Evolutionary conservation across 1,139 yeast species (phyloP), one percentile per base, ranked within the genome.

Genomic region (Candida tetrigidarum): DNA sequence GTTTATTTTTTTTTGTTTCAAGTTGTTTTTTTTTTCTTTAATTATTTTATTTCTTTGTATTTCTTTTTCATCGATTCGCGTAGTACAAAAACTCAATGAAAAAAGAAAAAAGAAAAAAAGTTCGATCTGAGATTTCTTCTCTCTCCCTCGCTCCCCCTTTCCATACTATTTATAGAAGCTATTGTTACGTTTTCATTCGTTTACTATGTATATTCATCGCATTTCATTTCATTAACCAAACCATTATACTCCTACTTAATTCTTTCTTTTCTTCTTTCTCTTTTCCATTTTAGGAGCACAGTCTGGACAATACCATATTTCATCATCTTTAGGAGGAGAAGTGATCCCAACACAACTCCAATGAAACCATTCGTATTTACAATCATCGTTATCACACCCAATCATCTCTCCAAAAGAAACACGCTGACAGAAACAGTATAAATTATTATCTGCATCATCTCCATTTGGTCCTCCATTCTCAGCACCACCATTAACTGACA

Each of bases 401-500:
- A 90, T 84, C 96, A 90, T 90, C 53, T 88, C 89, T 10, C 96
- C 96, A 67, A 84, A 87, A 1, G 96, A 86, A 0, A 86, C 91
- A 51, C 89, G 81, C 55, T 86, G 89, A 62, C 97, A 90, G 65
- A 85, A 80, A 64, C 96, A 90, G 63, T 89, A 90, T 43, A 83
- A 65, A 47, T 78, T 81, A 49, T 74, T 80, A 63, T 72, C 80
- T 22, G 86, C 88, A 52, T 84, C 91, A 42, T 84, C 92, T 16
- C 74, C 74, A 16, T 42, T 42, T 3, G 47, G 50, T 10, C 51
- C 51, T 10, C 23, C 22, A 19, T 26, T 27, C 16, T 19, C 29
- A 16, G 11, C 33, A 11, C 11, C 22, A n/a, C 44, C 41, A 23
- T 45, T 48, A 3, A 47, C 46, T 12, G 44, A 41, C 27, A 40